These are phyloP conservation scores for Aspergillus unguis DNA, from an alignment of 2,329 filamentous ascomycete genomes.

Conservation along the genomic window DNA sequence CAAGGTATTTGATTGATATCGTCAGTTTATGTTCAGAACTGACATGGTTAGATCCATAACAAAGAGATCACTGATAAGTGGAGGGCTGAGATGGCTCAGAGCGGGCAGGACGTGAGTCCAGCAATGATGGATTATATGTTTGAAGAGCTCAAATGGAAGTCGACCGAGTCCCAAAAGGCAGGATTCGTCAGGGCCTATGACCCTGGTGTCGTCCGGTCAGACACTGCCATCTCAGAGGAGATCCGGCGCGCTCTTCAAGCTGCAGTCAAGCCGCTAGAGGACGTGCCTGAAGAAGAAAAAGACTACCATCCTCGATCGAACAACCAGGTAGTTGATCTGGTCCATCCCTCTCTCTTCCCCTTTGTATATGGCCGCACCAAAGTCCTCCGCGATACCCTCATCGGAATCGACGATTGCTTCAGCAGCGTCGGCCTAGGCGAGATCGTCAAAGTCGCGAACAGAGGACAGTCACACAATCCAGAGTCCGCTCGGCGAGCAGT, in stretches of 20 bases:
- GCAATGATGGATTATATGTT: background rate
- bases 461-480: background rate
- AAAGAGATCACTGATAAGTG: constrained; percentile 3
- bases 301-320: constrained; percentile 64
- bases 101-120: background rate
- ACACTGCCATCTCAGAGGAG: constrained; percentile 43
- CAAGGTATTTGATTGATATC: background rate
- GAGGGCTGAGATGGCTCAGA: background rate
- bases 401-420: constrained; percentile 24
- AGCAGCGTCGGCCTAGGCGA: constrained; percentile 25
- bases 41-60: background rate
- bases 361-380: constrained; percentile 28
- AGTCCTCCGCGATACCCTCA: background rate
- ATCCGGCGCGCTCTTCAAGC: constrained; percentile 44
- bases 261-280: constrained; percentile 51
- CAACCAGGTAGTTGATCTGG: constrained; percentile 58
- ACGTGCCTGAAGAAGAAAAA: constrained; percentile 44
- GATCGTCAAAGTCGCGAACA: background rate
- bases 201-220: constrained; percentile 52
- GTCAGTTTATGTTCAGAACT: background rate
- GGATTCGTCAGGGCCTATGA: constrained; percentile 35
- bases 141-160: background rate
- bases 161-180: background rate
- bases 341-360: constrained; percentile 57
- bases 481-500: background rate